A percentile compares a stretch with the other conserved stretches of the same genome.
phyloP scores from a whole-genome alignment of 495 filamentous ascomycete species.

The Emericellopsis terricola region DNA sequence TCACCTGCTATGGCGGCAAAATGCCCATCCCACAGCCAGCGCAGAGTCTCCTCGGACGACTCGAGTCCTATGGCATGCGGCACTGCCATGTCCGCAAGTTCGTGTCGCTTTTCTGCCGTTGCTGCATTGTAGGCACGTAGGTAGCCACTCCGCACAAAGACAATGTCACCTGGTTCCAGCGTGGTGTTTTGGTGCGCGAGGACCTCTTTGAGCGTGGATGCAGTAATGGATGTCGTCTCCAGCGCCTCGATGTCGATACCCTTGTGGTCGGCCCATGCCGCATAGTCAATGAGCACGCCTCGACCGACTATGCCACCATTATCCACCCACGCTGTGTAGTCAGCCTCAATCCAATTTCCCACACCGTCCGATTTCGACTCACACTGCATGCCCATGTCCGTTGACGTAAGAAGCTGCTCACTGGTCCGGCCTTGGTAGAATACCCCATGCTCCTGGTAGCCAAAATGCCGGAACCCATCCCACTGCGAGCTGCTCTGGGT shows the following conservation, averaged over 20 bases:
- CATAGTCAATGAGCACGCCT: slow-evolving; percentile 39
- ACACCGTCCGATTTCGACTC: no score
- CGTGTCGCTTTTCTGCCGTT: slow-evolving; percentile 10
- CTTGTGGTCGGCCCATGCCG: slow-evolving; percentile 9
- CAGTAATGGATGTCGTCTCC: slow-evolving; percentile 18
- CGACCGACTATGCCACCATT: slow-evolving; percentile 28
- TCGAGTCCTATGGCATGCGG: slow-evolving; percentile 27
- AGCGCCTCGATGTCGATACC: slow-evolving; percentile 20
- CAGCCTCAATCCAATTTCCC: no score
- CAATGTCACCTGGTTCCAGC: slow-evolving; percentile 32
- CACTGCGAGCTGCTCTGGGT: slow-evolving; percentile 36
- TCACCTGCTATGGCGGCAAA: slow-evolving; percentile 37
- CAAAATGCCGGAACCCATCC: slow-evolving; percentile 38
- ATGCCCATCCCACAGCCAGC: slow-evolving; percentile 30
- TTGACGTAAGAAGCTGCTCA: neutral
- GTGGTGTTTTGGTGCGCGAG: slow-evolving; percentile 14
- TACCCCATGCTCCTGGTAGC: slow-evolving; percentile 9
- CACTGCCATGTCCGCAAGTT: slow-evolving; percentile 10
- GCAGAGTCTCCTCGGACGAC: slow-evolving; percentile 19
- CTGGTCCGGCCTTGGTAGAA: neutral
- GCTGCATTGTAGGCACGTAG: slow-evolving; percentile 22
- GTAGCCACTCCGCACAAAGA: slow-evolving; percentile 35
- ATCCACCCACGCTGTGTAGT: slow-evolving; percentile 4
- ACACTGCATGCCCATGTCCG: neutral
- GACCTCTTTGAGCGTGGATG: slow-evolving; percentile 21